Percentiles rank a stretch among this genome's conserved stretches.
These are phyloP conservation scores for Madurella mycetomatis DNA, from an alignment of 2,329 filamentous ascomycete species.

Conservation along the genomic window DNA sequence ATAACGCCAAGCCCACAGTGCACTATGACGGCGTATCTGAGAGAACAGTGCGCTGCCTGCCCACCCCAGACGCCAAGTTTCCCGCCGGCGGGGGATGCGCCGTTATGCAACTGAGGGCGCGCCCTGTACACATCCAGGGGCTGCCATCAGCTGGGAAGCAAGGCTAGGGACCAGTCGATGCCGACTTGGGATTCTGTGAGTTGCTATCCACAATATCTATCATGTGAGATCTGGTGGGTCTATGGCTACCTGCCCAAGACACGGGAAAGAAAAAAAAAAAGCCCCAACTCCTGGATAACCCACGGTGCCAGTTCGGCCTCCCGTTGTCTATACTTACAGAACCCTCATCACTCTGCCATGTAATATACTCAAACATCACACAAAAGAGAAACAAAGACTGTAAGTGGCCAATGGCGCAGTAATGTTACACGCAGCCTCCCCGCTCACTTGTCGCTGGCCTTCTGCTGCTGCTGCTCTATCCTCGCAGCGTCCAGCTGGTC, in stretches of 20 bases:
- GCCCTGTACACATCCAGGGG: too few species aligned
- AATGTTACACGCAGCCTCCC: slow-evolving; percentile 3
- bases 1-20: too few species aligned
- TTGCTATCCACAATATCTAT: slow-evolving; percentile 9
- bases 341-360: slow-evolving; percentile 7
- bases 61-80: too few species aligned
- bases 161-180: background rate
- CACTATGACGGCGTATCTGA: too few species aligned
- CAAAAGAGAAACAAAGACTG: slow-evolving; percentile 6
- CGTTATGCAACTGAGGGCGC: too few species aligned
- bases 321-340: slow-evolving; percentile 7
- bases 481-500: slow-evolving; percentile 45
- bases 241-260: slow-evolving; percentile 2
- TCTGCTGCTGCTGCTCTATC: slow-evolving; percentile 35
- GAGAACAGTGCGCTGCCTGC: too few species aligned
- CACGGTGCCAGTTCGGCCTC: background rate
- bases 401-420: background rate
- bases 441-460: slow-evolving; percentile 14
- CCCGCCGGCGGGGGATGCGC: too few species aligned
- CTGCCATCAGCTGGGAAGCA: too few species aligned
- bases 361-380: slow-evolving; percentile 2
- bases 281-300: background rate
- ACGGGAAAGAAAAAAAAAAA: slow-evolving; percentile 2
- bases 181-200: background rate
- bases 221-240: slow-evolving; percentile 17